Evolutionary conservation across 208 protist species (phyloP).

Genomic region (Trichomonas gallinae): DNA sequence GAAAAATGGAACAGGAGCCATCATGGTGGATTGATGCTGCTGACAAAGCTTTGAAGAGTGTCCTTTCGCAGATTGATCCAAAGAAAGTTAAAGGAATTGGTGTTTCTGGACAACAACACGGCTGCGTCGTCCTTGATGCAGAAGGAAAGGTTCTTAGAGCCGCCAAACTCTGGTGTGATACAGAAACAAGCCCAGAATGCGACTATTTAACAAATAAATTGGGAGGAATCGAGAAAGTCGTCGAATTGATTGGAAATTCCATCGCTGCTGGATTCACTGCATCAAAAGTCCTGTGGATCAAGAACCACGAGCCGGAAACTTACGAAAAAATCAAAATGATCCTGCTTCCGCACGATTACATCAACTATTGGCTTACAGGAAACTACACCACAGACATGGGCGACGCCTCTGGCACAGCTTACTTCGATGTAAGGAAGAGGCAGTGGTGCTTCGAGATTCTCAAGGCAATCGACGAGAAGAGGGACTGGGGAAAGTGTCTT

Average conservation of each 20-base stretch:
- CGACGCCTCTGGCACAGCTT: constrained; percentile 18
- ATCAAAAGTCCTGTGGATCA: background rate
- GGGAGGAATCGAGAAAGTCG: background rate
- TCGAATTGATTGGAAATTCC: background rate
- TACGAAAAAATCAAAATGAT: background rate
- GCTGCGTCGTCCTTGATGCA: background rate
- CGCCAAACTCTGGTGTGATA: constrained; percentile 22
- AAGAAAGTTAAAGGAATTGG: background rate
- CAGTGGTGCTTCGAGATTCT: background rate
- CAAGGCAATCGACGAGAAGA: background rate
- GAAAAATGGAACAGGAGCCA: background rate
- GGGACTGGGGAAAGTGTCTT: background rate
- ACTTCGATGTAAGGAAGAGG: background rate
- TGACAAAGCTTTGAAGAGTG: background rate
- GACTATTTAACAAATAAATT: background rate
- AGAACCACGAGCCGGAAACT: background rate
- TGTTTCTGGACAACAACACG: constrained; percentile 20
- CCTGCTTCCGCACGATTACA: constrained; percentile 21
- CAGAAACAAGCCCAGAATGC: background rate
- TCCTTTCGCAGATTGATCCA: background rate
- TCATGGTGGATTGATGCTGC: background rate
- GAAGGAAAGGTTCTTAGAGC: background rate
- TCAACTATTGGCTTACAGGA: background rate
- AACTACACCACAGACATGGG: background rate
- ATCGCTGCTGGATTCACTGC: background rate